A percentile compares a stretch with the other conserved stretches of the same genome.
Evolutionary conservation across 1,284 basidiomycete species (phyloP).

Genomic region (Ganoderma lucidum): DNA sequence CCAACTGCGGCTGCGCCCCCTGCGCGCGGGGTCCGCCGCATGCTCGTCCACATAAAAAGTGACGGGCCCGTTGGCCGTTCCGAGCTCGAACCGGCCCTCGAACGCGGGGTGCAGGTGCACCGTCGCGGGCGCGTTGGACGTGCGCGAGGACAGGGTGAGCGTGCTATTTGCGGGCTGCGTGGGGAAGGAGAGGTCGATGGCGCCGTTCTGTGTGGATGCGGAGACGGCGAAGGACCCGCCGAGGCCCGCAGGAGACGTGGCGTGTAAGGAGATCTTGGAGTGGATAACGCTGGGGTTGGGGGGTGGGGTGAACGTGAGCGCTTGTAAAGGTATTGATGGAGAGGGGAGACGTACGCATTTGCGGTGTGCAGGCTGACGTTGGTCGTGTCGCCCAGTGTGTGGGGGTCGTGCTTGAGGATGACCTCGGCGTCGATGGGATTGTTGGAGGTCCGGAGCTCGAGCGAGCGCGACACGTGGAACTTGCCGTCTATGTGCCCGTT

Average conservation of each 20-base stretch:
- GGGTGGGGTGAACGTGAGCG: neutral
- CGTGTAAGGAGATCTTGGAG: conserved; percentile 40
- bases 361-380: conserved; percentile 41
- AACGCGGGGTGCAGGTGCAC: conserved; percentile 49
- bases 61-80: conserved; percentile 21
- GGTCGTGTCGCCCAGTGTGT: conserved; percentile 31
- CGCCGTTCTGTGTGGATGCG: conserved; percentile 34
- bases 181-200: conserved; percentile 42
- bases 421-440: conserved; percentile 46
- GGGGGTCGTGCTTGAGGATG: conserved; percentile 43
- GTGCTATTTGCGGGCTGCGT: conserved; percentile 48
- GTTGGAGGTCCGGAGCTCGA: conserved; percentile 49
- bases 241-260: conserved; percentile 34
- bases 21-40: conserved; percentile 28
- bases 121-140: conserved; percentile 42
- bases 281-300: conserved; percentile 36
- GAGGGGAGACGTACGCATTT: conserved; percentile 42
- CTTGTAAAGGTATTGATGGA: neutral
- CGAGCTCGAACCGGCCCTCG: conserved; percentile 49
- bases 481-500: conserved; percentile 51
- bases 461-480: conserved; percentile 45
- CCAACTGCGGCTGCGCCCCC: conserved; percentile 18
- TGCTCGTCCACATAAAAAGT: conserved; percentile 11
- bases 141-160: conserved; percentile 44
- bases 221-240: conserved; percentile 44